Evolutionary conservation across 106 monocot species (phyloP), one percentile per base, ranked within the genome.

Genomic region (Dendrobium catenatum): DNA sequence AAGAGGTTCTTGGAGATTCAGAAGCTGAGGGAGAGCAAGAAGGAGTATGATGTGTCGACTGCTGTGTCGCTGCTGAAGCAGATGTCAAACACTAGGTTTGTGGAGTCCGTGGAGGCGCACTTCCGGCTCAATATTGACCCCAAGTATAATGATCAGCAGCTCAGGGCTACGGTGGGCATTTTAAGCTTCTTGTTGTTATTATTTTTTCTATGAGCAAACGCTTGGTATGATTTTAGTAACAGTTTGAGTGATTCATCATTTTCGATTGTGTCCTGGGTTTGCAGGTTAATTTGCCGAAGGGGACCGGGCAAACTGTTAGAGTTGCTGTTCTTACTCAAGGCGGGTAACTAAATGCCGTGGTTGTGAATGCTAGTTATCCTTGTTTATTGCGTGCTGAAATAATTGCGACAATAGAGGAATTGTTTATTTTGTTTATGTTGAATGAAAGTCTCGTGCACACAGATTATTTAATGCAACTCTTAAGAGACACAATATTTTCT

Each of bases 201-300:
- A 66, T 43, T 19, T 79, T 68, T 43, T 42, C 18, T 5, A 9
- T 5, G 70, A 74, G 4, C 40, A 33, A 72, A 40, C 13, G 3
- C 40, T 67, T 70, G 4, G 20, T 59, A 77, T 55, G 27, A 9
- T 10, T 33, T 75, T 80, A 15, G 42, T 24, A 42, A 46, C 17
- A 59, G 54, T 61, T 76, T 54, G 33, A 33, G 24, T 11, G 42
- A 6, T 73, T 66, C 42, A 19, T 72, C 20, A 73, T 55, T 44
- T 70, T 13, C 29, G 11, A 51, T n/a, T 86, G 44, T 68, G 82
- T 8, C 46, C 15, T 51, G 27, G 11, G 3, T 59, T 82, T 89
- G 77, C 68, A 97, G 97, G 97, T 97, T 73, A 97, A 94, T 92
- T 87, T 97, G 85, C 98, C 98, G 5, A 95, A 95, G 86, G 98